Base-by-base conservation (phyloP, 768 basidiomycete species). In the Panus rudis region DNA sequence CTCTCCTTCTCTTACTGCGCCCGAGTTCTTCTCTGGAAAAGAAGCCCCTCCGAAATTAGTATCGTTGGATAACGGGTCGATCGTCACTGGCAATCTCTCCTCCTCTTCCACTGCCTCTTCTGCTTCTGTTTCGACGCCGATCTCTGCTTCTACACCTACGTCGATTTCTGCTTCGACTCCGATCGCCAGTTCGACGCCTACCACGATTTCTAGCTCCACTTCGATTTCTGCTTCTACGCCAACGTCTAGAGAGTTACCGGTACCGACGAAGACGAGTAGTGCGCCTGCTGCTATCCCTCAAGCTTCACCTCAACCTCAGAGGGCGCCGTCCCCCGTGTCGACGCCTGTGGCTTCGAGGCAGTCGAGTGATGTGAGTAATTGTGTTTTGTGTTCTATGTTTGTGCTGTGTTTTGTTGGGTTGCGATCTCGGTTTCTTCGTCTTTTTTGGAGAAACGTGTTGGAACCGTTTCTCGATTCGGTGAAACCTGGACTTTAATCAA, bases 1-100 rank as follows among this genome's bases (percentile, higher is more conserved):
- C 43, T 86, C 93, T 55, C 77, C 92, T 13, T 78, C 89, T 5
- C 73, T 93, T 37, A 70, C 77, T 16, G 85, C 93, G 7, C 70
- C 78, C 47, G 91, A 96, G 53, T 97, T 88, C 70, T 91, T 97
- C 66, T 65, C 72, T 10, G 92, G 92, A 37, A 94, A 93, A 66
- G 72, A 71, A 10, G 77, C 82, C 3, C 63, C 79, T n/a, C 74
- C 81, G 8, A 89, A 92, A 47, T 69, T 92, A 19, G 75, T 96
- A 49, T 79, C 75, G 60, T 78, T 97, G 40, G 84, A 88, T 31
- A 79, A 78, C 37, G 86, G 87, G 26, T 55, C 65, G 4, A 56
- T 73, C 4, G 63, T 72, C 61, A 44, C 65, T 49, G 50, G 38
- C 33, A 26, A 62, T 49, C 28, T 62, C 50, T 21, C 58, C 34